A percentile compares a stretch with the other conserved stretches of the same genome.
These are phyloP conservation scores for Vinca major DNA, from an alignment of 305 asterid genomes.

Conservation along the genomic window DNA sequence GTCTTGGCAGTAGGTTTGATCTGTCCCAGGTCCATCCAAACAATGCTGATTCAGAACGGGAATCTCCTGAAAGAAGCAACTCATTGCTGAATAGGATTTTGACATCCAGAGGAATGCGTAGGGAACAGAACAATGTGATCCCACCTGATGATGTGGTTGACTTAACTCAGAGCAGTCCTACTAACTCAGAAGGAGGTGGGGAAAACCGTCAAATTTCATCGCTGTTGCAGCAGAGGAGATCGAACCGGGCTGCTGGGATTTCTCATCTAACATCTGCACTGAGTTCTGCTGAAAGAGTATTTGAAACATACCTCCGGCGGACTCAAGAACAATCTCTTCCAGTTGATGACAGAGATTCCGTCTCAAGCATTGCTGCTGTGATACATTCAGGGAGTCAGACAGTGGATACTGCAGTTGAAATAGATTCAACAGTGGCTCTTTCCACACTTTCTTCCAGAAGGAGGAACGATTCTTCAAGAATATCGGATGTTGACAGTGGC, in stretches of 20 bases:
- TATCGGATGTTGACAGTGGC: constrained; percentile 84
- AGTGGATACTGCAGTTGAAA: constrained; percentile 71
- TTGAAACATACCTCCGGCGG: constrained; percentile 47
- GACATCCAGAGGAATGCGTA: constrained; percentile 68
- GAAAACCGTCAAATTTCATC: constrained; percentile 44
- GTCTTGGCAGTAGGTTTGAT: constrained; percentile 31
- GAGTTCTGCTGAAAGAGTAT: constrained; percentile 42
- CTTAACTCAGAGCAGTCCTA: constrained; percentile 39
- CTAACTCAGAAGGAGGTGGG: constrained; percentile 31
- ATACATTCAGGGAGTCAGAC: constrained; percentile 92
- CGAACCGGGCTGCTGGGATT: constrained; percentile 35
- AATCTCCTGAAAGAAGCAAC: constrained; percentile 55
- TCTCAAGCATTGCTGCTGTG: constrained; percentile 88
- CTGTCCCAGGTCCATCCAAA: constrained; percentile 36
- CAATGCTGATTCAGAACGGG: constrained; percentile 32
- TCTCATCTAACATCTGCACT: constrained; percentile 44
- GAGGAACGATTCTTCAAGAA: constrained; percentile 54
- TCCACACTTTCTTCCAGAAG: constrained; percentile 79
- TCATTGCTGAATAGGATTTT: constrained; percentile 56
- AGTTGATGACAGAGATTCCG: constrained; percentile 73
- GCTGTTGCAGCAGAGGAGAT: constrained; percentile 39
- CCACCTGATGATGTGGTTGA: constrained; percentile 41
- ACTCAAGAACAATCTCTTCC: constrained; percentile 37
- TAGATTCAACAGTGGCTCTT: constrained; percentile 68
- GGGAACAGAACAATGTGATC: constrained; percentile 36